A percentile compares a stretch with the other conserved stretches of the same genome.
Evolutionary conservation across 2,329 filamentous ascomycete genomes (phyloP).

Genomic region (Aspergillus fumigatiaffinis): DNA sequence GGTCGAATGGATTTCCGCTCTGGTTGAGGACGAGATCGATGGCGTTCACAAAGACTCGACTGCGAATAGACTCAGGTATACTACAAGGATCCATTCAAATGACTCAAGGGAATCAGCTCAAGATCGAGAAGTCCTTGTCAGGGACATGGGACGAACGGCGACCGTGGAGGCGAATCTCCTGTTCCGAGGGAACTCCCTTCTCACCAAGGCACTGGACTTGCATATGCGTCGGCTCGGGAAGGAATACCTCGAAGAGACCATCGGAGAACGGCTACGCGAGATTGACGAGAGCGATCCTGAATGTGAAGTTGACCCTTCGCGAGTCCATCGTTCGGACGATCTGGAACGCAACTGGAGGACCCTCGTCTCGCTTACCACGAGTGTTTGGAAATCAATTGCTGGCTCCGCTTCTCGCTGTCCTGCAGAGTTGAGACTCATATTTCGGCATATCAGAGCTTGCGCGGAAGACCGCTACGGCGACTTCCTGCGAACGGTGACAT

Average conservation of each 20-base stretch:
- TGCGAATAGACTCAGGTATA: constrained; percentile 59
- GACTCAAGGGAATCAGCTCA: constrained; percentile 54
- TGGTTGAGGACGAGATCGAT: constrained; percentile 97
- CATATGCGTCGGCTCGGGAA: constrained; percentile 94
- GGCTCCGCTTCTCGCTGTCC: constrained; percentile 72
- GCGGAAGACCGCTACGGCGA: constrained; percentile 93
- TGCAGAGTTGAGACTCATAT: constrained; percentile 74
- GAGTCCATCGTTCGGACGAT: constrained; percentile 63
- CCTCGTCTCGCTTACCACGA: constrained; percentile 70
- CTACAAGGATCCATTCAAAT: constrained; percentile 60
- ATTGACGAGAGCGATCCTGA: constrained; percentile 89
- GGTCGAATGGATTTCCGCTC: constrained; percentile 82
- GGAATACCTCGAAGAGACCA: constrained; percentile 83
- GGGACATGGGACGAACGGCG: constrained; percentile 61
- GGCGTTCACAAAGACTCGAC: constrained; percentile 79
- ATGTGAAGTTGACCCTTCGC: constrained; percentile 92
- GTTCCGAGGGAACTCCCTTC: constrained; percentile 88
- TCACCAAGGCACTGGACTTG: constrained; percentile 89
- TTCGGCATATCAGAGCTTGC: constrained; percentile 87
- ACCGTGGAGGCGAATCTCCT: constrained; percentile 84
- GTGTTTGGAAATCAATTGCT: constrained; percentile 80
- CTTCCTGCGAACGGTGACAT: constrained; percentile 81
- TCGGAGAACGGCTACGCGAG: constrained; percentile 79
- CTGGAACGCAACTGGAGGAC: constrained; percentile 78
- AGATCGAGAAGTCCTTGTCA: constrained; percentile 58